Evolutionary conservation across 495 filamentous ascomycete species (phyloP).

Genomic region (Penicillium robsamsonii): DNA sequence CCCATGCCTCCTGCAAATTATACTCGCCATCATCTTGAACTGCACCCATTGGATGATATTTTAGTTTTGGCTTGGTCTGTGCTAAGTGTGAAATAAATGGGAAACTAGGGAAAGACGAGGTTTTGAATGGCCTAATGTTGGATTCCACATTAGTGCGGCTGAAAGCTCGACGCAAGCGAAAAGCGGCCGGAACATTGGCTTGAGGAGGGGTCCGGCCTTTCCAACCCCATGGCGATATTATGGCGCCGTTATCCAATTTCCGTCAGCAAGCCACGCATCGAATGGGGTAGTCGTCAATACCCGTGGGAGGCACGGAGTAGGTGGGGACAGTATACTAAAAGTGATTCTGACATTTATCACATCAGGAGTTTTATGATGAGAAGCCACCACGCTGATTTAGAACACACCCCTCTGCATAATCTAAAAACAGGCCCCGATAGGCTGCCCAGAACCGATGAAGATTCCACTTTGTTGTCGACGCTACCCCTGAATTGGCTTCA

Average conservation of each 20-base stretch:
- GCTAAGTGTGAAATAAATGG: not conserved
- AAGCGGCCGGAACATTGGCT: not conserved
- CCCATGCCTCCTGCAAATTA: conserved; percentile 25
- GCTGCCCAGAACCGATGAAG: not conserved
- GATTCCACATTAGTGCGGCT: not conserved
- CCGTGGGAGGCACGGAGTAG: not conserved
- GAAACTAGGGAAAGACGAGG: not conserved
- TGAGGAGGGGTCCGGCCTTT: not conserved
- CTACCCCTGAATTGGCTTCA: not conserved
- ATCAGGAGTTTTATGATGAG: not conserved
- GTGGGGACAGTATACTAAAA: no score
- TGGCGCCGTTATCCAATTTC: not conserved
- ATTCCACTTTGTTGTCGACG: not conserved
- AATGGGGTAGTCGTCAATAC: not conserved
- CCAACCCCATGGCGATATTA: not conserved
- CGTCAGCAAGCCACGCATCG: not conserved
- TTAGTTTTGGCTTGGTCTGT: not conserved
- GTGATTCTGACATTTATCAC: not conserved
- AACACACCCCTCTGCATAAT: not conserved
- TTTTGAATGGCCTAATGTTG: not conserved
- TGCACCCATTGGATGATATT: conserved; percentile 8
- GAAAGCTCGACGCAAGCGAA: not conserved
- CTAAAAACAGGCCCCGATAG: not conserved
- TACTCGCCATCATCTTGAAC: conserved; percentile 13
- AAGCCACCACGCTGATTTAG: not conserved